Conservation (phyloP, 495 filamentous ascomycete genomes). For the Xylona heveae region DNA sequence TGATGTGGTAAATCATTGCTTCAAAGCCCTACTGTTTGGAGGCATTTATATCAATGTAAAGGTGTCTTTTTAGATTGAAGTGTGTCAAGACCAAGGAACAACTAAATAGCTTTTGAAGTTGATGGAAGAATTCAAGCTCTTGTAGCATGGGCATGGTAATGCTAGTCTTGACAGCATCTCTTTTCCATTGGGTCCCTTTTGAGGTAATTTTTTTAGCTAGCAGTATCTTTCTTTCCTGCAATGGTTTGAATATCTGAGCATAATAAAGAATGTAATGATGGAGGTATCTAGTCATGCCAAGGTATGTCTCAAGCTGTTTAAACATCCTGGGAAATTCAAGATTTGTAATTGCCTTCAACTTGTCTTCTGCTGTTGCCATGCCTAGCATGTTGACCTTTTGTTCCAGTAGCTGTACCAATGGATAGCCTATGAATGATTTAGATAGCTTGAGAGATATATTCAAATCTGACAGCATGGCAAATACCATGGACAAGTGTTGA, state of each 20-base stretch:
- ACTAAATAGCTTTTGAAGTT: no score
- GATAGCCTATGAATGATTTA: constrained; percentile 3
- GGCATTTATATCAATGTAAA: constrained; percentile 3
- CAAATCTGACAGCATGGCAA: no score
- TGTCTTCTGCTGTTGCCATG: neutral
- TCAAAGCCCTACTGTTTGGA: neutral
- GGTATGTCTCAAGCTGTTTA: neutral
- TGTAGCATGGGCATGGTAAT: no score
- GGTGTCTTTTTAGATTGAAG: neutral
- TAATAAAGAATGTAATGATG: constrained; percentile 3
- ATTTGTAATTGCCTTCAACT: constrained; percentile 1
- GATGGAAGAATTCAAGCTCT: no score
- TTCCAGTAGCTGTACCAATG: neutral
- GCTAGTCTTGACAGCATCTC: neutral
- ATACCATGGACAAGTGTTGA: no score
- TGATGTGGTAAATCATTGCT: constrained; percentile 3
- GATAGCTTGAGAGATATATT: constrained; percentile 1
- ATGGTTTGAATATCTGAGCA: neutral
- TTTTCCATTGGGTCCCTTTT: neutral
- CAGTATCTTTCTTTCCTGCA: constrained; percentile 3
- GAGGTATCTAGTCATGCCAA: constrained; percentile 1
- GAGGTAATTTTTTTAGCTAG: neutral
- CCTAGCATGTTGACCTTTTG: constrained; percentile 2
- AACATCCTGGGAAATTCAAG: constrained; percentile 1
- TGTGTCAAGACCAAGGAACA: constrained; percentile 3